Percentiles rank a stretch among this genome's conserved stretches.
phyloP scores from a whole-genome alignment of 1,284 basidiomycete genomes.

The Apiotrichum gracile region DNA sequence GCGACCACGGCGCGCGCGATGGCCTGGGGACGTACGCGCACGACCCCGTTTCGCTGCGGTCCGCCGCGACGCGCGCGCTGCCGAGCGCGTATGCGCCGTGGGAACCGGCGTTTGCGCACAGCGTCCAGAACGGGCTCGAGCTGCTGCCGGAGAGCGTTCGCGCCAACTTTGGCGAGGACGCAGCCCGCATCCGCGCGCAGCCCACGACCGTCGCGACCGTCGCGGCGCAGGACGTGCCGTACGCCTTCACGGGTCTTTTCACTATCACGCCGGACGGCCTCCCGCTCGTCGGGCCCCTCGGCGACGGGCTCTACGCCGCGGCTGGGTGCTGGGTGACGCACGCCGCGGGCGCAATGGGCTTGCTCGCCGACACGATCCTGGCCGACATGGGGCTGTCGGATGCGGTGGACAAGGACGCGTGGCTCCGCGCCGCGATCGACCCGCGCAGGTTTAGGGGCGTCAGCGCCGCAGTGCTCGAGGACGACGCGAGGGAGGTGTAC shows the following conservation, averaged over 20 bases:
- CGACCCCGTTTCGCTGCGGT: conserved; percentile 5
- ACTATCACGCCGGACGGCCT: conserved; percentile 26
- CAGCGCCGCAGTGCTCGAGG: background rate
- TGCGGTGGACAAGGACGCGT: background rate
- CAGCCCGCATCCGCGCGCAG: background rate
- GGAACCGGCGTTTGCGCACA: conserved; percentile 15
- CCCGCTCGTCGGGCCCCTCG: conserved; percentile 21
- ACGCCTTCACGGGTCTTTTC: conserved; percentile 26
- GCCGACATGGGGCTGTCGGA: background rate
- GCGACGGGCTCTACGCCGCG: conserved; percentile 15
- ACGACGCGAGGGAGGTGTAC: conserved; percentile 17
- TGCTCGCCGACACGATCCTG: conserved; percentile 20
- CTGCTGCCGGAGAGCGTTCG: conserved; percentile 12
- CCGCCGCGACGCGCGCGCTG: background rate
- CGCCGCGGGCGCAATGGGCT: conserved; percentile 17
- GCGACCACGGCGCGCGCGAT: conserved; percentile 26
- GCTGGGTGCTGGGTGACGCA: conserved; percentile 31
- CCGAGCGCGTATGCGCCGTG: conserved; percentile 17
- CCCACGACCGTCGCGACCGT: background rate
- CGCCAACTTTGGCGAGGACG: conserved; percentile 4
- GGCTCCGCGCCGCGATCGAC: conserved; percentile 16
- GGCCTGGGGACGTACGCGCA: conserved; percentile 28
- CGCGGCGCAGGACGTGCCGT: background rate
- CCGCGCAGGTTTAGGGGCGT: conserved; percentile 31
- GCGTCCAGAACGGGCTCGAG: conserved; percentile 10